Base-by-base conservation (phyloP, 768 basidiomycete species). In the Mycena maculata region DNA sequence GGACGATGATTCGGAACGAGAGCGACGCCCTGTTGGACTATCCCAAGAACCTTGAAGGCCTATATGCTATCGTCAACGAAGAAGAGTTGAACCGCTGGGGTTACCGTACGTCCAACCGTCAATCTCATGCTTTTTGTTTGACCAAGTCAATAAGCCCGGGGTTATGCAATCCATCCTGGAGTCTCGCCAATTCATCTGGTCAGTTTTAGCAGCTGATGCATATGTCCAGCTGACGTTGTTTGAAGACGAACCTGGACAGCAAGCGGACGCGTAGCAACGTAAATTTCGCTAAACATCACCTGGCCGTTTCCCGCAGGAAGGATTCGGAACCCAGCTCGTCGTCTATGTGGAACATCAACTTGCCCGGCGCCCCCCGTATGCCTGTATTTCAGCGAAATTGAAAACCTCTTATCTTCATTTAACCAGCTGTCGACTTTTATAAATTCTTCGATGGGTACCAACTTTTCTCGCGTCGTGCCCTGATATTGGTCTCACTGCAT, bases 261-360 rank as follows among this genome's bases (percentile, higher is more conserved):
- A 90, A 89, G 76, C 83, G 88, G 2, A 79, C 88, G 10, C 75
- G 85, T 52, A 84, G 88, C 36, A 90, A 90, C 57, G 88, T 85
- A 4, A 87, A 90, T 70, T 91, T 89, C 86, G 89, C 89, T 3
- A 83, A 87, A 36, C 87, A 90, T 73, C 87, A 88, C 72, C 76
- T 90, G 6, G 87, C 87, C 1, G 84, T 90, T 15, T 85, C 87
- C 20, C 77, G 75, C 57, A 81, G 85, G 38, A 89, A 91, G 75
- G 90, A 91, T 22, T 84, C 83, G 1, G 90, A 91, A 75, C 88
- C 86, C 3, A 78, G 80, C 1, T 86, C 85, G 16, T 87, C 85
- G 63, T 81, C 80, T 44, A 83, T 84, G 77, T 91, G 89, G 88
- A 90, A 90, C 74, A 79, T 87, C 60, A 85, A 91, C 72, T 75